phyloP scores from a whole-genome alignment of 768 basidiomycete genomes.

The Xanthoconium purpureum region DNA sequence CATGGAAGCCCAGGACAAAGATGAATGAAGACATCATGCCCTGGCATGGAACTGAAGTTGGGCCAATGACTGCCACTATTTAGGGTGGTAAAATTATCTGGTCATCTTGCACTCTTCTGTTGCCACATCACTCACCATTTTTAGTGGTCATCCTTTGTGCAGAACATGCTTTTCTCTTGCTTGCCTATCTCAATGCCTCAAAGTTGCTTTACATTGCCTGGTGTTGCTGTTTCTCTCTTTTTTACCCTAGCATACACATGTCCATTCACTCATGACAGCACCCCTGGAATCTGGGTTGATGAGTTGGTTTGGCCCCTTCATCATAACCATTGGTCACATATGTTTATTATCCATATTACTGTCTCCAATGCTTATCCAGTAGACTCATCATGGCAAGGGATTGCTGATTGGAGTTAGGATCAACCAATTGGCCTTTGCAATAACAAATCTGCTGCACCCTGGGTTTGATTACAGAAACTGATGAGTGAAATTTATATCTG shows the following conservation, averaged over 20 bases:
- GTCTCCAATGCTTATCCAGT: not conserved
- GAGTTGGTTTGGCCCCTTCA: slow-evolving; percentile 12
- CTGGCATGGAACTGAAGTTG: slow-evolving; percentile 64
- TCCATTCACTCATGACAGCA: slow-evolving; percentile 5
- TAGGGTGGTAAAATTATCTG: slow-evolving; percentile 53
- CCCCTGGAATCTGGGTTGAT: slow-evolving; percentile 11
- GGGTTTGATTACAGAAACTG: too few relatives aligned
- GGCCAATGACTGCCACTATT: slow-evolving; percentile 64
- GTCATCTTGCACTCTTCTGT: slow-evolving; percentile 19
- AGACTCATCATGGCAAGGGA: too few relatives aligned
- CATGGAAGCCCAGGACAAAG: slow-evolving; percentile 34
- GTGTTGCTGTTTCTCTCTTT: slow-evolving; percentile 6
- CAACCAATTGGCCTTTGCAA: too few relatives aligned
- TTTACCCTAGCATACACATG: slow-evolving; percentile 17
- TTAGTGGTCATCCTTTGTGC: slow-evolving; percentile 12
- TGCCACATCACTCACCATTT: slow-evolving; percentile 16
- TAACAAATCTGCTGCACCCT: too few relatives aligned
- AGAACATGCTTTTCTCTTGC: slow-evolving; percentile 24
- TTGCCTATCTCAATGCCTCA: slow-evolving; percentile 8
- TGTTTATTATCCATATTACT: slow-evolving; percentile 11
- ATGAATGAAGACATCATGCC: slow-evolving; percentile 42
- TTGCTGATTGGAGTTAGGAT: too few relatives aligned
- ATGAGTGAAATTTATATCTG: too few relatives aligned
- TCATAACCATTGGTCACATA: slow-evolving; percentile 19
- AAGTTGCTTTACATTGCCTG: slow-evolving; percentile 9